These are phyloP conservation scores for Cryptococcus wingfieldii DNA, from an alignment of 1,284 basidiomycete genomes.

Conservation along the genomic window DNA sequence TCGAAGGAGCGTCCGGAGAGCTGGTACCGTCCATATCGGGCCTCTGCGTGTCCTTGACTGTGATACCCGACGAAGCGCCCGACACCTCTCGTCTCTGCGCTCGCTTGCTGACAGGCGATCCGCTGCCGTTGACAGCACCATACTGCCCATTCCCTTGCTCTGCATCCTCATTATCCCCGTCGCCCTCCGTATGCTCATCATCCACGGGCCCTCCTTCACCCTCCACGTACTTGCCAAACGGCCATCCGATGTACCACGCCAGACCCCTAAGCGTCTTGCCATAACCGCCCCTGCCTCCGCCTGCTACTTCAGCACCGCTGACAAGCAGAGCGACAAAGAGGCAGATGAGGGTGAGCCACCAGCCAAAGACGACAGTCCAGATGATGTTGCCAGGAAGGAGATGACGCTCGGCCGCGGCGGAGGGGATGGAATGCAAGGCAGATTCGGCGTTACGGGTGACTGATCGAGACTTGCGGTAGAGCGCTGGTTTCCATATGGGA, in stretches of 20 bases:
- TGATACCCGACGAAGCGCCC: constrained; percentile 24
- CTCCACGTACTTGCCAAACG: constrained; percentile 98
- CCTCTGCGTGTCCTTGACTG: constrained; percentile 20
- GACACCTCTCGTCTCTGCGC: constrained; percentile 16
- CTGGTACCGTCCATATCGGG: constrained; percentile 3
- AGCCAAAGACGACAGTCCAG: constrained; percentile 82
- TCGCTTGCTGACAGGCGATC: constrained; percentile 6
- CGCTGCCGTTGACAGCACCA: constrained; percentile 3
- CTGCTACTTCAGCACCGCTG: constrained; percentile 54
- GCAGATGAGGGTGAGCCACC: constrained; percentile 81
- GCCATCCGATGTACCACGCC: constrained; percentile 96
- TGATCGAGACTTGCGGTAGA: constrained; percentile 97
- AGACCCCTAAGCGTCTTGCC: constrained; percentile 84
- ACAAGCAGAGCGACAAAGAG: constrained; percentile 68
- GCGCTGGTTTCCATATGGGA: constrained; percentile 98
- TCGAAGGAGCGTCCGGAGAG: constrained; percentile 11
- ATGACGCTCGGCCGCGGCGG: constrained; percentile 84
- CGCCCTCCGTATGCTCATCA: constrained; percentile 8
- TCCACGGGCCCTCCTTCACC: constrained; percentile 58
- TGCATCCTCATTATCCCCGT: constrained; percentile 48
- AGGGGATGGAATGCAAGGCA: constrained; percentile 86
- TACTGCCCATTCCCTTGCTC: constrained; percentile 9
- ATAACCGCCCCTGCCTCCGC: constrained; percentile 76
- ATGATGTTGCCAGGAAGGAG: constrained; percentile 87
- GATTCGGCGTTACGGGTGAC: constrained; percentile 94